Base-by-base conservation (phyloP, 2,329 filamentous ascomycete species). In the Calonectria pauciramosa region DNA sequence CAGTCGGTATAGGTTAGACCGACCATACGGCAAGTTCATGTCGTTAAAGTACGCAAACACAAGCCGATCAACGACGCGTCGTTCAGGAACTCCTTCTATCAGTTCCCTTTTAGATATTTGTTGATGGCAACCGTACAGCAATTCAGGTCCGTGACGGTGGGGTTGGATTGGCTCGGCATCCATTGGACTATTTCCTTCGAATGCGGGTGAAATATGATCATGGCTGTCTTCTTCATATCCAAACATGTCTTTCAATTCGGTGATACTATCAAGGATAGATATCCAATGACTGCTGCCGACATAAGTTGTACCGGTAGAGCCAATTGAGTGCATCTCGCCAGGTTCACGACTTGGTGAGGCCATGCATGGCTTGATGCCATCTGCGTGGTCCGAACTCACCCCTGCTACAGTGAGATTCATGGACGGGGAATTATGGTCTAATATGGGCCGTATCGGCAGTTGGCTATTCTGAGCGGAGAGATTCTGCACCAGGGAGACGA, bases 401-500 rank as follows among this genome's bases (percentile, higher is more conserved):
- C 20, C 10, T 44, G 60, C 28, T 10, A 13, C 16, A 7, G 10
- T 26, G 14, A 28, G 20, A 49, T n/a, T 34, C 60, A 49, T 49
- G 38, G 26, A n/a, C 4, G 20, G 26, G 11, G 28, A 5, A 11
- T 14, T 7, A 30, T 34, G n/a, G 18, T 20, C 26, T 20, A 18
- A 1, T 14, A 32, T n/a, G 18, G 60, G 60, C 10, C 41, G 38
- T 32, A 44, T 23, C 4, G 60, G 60, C 1, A 65, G 44, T 20
- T 49, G 26, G 28, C 38, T 41, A 65, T 49, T 65, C 30, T 65
- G 38, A 2, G 20, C 18, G 1, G 60, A 49, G 18, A 65, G 38
- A 23, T 65, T 65, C 13, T 65, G 60, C 9, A 65, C 41, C 9
- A 65, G 60, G 13, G 60, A 65, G 60, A 65, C 30, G 41, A 65